Evolutionary conservation across 306 rosid species (phyloP), one percentile per base, ranked within the genome.

Genomic region (Myrica gale): DNA sequence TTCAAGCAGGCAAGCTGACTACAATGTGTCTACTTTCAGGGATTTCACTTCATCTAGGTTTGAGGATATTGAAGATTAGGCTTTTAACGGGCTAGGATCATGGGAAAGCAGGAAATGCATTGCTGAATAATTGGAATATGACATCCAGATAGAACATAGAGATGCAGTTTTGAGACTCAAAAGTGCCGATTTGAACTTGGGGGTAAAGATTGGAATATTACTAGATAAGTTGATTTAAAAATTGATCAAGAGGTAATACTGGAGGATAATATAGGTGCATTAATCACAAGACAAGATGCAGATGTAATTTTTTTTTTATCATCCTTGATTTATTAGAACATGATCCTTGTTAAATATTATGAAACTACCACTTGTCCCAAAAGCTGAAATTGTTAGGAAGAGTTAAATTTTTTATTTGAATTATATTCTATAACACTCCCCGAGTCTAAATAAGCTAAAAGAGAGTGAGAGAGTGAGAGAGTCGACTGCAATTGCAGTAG

Each of bases 231-330:
- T 2, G 62, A 56, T 56, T 4, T 7, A 56, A 56, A 21, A 39
- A 56, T 56, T 21, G 4, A 1, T 37, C 17, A 15, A 48, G 50
- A 65, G 50, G 19, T 16, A 10, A 42, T 41, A 39, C 8, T 65
- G 12, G 70, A 66, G 70, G 70, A 65, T 17, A 65, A 41, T 39
- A n/a, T 42, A 39, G 48, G 8, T 66, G 70, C 46, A 65, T 41
- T 42, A 65, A 65, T 15, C 45, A 17, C 37, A n/a, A n/a, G 70
- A 41, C 11, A n/a, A 16, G 70, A 65, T 65, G 20, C 7, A 7
- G 20, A 62, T 32, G 7, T 6, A 37, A 62, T 21, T 37, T 47
- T 47, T 9, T 9, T 47, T 32, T 32, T 32, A 32, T 2, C 37
- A 47, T 47, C 12, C 51, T 47, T 47, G 51, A 47, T 47, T 47